Percentiles rank a stretch among this genome's conserved stretches.
phyloP scores from a whole-genome alignment of 2,329 filamentous ascomycete species.

The Pyricularia sp. region DNA sequence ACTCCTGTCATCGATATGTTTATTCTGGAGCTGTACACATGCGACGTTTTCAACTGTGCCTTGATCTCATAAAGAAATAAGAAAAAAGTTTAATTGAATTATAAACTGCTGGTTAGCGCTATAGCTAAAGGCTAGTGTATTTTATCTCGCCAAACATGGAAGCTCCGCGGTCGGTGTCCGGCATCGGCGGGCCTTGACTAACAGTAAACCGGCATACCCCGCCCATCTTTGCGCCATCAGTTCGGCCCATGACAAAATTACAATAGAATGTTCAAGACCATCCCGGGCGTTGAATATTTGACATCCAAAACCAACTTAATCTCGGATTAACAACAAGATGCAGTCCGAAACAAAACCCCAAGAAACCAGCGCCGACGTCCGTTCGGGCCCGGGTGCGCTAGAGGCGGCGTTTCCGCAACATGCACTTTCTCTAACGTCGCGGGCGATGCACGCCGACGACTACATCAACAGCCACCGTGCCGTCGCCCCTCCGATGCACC shows the following conservation, averaged over 20 bases:
- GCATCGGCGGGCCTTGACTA: not conserved
- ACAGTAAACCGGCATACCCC: not conserved
- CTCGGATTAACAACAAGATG: not conserved
- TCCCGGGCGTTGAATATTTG: too few species aligned
- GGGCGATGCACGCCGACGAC: conserved; percentile 77
- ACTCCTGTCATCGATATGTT: not conserved
- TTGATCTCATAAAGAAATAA: too few species aligned
- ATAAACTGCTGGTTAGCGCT: not conserved
- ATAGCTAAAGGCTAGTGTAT: not conserved
- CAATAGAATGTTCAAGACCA: not conserved
- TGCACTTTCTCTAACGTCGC: conserved; percentile 52
- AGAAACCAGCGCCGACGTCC: not conserved
- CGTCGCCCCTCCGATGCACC: conserved; percentile 81
- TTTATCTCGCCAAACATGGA: not conserved
- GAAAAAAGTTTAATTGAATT: not conserved
- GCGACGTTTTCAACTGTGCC: not conserved
- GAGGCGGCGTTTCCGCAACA: conserved; percentile 20
- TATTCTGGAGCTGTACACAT: not conserved
- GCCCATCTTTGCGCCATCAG: not conserved
- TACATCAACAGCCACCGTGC: conserved; percentile 63
- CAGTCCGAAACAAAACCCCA: not conserved
- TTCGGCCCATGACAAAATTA: not conserved
- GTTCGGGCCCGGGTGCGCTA: conserved; percentile 14
- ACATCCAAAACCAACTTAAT: not conserved
- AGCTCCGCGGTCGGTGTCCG: not conserved